Conservation (phyloP, 2,329 filamentous ascomycete species). For the Penicillium oxalicum region DNA sequence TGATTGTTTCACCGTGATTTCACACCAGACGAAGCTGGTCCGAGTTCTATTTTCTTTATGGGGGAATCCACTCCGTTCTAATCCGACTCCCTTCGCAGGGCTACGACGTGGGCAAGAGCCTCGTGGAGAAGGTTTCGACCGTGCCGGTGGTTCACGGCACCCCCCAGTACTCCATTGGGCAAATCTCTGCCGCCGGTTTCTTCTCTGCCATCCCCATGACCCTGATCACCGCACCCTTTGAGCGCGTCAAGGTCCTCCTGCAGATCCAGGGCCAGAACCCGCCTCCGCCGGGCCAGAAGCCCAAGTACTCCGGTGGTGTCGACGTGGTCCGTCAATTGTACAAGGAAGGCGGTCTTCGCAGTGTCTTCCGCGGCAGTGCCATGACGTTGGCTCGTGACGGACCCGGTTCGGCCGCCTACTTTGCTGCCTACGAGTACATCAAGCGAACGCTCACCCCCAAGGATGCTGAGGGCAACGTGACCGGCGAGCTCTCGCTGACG, state of each 20-base stretch:
- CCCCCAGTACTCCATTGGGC: slow-evolving; percentile 68
- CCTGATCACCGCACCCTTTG: slow-evolving; percentile 94
- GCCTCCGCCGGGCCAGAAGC: slow-evolving; percentile 82
- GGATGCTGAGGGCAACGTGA: slow-evolving; percentile 66
- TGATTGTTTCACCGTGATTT: too few species aligned
- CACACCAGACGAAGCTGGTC: too few species aligned
- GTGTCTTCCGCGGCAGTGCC: slow-evolving; percentile 82
- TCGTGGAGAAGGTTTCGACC: slow-evolving; percentile 65
- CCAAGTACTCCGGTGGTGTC: slow-evolving; percentile 76
- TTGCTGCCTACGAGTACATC: slow-evolving; percentile 93
- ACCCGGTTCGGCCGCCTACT: slow-evolving; percentile 89
- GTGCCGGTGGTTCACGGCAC: slow-evolving; percentile 56
- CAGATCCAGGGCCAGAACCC: slow-evolving; percentile 92
- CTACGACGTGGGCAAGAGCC: slow-evolving; percentile 88
- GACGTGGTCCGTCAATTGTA: slow-evolving; percentile 95
- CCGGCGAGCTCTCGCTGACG: slow-evolving; percentile 69
- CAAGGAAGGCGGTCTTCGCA: slow-evolving; percentile 79
- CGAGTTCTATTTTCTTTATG: too few species aligned
- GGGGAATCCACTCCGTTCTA: slow-evolving; percentile 7
- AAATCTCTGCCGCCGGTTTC: slow-evolving; percentile 89
- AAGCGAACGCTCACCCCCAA: slow-evolving; percentile 81
- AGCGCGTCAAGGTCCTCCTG: slow-evolving; percentile 96
- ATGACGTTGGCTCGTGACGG: slow-evolving; percentile 93
- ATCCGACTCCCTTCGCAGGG: slow-evolving; percentile 57
- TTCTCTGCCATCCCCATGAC: slow-evolving; percentile 98